Base-by-base conservation (phyloP, 2,329 filamentous ascomycete genomes). In the Curvularia sp. region DNA sequence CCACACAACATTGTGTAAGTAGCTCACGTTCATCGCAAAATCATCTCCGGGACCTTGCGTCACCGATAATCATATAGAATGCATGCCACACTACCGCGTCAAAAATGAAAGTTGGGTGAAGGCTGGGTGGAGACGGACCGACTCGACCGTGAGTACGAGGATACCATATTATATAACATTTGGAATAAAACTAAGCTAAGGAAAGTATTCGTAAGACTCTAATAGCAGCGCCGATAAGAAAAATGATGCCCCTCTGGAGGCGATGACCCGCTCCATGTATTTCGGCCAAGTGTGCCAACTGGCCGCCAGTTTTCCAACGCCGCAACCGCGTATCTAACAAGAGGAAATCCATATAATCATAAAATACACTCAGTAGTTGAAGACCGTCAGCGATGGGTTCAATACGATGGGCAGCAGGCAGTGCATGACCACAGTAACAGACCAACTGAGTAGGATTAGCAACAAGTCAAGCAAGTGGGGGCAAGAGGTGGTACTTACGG, bases 361-460 rank as follows among this genome's bases (percentile, higher is more conserved):
- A 13, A 38, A 27, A 27, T 27, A 23, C n/a, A 49, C 58, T 63
- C 84, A 91, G 85, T 87, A 91, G 25, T 88, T 89, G 77, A 91
- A 91, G 0, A 88, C 89, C 87, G 91, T 91, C 67, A 92, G 79
- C 3, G 88, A 89, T 15, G 89, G 89, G 76, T 92, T 92, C 48
- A 92, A 79, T 2, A 85, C 89, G 53, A 92, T 81, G 1, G 89
- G 89, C 58, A 92, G 74, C 49, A 92, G 78, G 59, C 91, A 82
- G 75, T 92, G 89, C 57, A 86, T 89, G 3, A 80, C 82, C 1
- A 86, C 81, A 23, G 91, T 87, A 0, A 88, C 90, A 1, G 60
- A 41, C 86, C 93, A 89, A 56, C 58, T 61, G 27, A 12, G 28
- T 10, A 39, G 27, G 5, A 28, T 61, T 55, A 61, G 58, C 23